A percentile compares a stretch with the other conserved stretches of the same genome.
phyloP scores from a whole-genome alignment of 2,329 filamentous ascomycete genomes.

The Trichoderma sp. region DNA sequence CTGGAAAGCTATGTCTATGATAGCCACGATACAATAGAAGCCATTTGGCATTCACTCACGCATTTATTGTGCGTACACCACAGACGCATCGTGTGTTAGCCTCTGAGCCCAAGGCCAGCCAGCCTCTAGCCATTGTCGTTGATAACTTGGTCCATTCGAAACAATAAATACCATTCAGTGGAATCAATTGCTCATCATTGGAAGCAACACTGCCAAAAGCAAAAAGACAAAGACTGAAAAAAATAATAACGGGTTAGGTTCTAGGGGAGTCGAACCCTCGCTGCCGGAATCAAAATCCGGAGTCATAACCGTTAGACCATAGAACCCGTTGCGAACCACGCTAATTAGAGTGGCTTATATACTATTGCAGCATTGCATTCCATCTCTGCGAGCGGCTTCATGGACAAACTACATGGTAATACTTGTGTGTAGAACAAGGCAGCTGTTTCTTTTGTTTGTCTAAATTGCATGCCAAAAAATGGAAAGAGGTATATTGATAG shows the following conservation, averaged over 20 bases:
- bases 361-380: background rate
- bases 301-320: slow-evolving; percentile 24
- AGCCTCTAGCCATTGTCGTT: background rate
- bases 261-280: slow-evolving; percentile 23
- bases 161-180: background rate
- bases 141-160: background rate
- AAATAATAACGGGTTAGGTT: slow-evolving; percentile 10
- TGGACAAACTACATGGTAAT: background rate
- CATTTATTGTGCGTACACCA: background rate
- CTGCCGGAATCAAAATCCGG: slow-evolving; percentile 23
- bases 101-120: background rate
- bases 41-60: background rate
- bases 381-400: background rate
- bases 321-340: slow-evolving; percentile 14
- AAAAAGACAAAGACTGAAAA: background rate
- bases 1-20: background rate
- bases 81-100: background rate
- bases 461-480: background rate
- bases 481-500: background rate
- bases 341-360: background rate
- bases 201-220: background rate
- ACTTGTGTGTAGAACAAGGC: no score
- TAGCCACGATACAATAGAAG: background rate
- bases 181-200: background rate
- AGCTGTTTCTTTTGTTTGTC: background rate